A percentile compares a stretch with the other conserved stretches of the same genome.
phyloP scores from a whole-genome alignment of 1,139 yeast species.

The Chernovozyma sophiae-reginae region DNA sequence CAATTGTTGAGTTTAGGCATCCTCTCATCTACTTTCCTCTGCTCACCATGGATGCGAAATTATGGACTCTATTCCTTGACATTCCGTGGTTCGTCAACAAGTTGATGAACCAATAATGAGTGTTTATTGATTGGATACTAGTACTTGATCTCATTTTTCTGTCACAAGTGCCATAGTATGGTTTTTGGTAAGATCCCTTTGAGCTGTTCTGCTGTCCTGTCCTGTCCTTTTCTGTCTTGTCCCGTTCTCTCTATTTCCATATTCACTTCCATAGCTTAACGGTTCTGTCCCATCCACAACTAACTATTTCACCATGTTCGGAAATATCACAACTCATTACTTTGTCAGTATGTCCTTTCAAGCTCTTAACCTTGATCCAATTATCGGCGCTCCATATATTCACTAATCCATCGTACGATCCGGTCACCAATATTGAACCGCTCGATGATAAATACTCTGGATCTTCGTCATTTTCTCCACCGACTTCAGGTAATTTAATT shows the following conservation, averaged over 20 bases:
- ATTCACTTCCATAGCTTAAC: conserved; percentile 53
- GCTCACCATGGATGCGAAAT: too few species aligned
- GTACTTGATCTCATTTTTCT: neutral
- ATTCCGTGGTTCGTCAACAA: too few species aligned
- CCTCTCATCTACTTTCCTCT: too few species aligned
- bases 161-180: neutral
- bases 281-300: conserved; percentile 84
- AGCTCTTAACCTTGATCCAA: conserved; percentile 56
- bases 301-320: conserved; percentile 42
- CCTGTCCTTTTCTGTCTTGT: neutral
- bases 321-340: conserved; percentile 67
- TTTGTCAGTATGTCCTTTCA: conserved; percentile 66
- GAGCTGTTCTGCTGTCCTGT: neutral
- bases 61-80: too few species aligned
- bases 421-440: conserved; percentile 54
- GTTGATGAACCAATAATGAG: too few species aligned
- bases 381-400: conserved; percentile 68
- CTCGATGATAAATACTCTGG: conserved; percentile 17
- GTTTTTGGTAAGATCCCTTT: too few species aligned
- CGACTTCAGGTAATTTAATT: conserved; percentile 14
- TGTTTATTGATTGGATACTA: too few species aligned
- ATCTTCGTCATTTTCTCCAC: conserved; percentile 26
- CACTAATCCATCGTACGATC: conserved; percentile 68
- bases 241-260: neutral
- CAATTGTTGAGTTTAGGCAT: too few species aligned